Conservation (phyloP, 2,329 filamentous ascomycete species). For the Phaeosphaeria sp. region DNA sequence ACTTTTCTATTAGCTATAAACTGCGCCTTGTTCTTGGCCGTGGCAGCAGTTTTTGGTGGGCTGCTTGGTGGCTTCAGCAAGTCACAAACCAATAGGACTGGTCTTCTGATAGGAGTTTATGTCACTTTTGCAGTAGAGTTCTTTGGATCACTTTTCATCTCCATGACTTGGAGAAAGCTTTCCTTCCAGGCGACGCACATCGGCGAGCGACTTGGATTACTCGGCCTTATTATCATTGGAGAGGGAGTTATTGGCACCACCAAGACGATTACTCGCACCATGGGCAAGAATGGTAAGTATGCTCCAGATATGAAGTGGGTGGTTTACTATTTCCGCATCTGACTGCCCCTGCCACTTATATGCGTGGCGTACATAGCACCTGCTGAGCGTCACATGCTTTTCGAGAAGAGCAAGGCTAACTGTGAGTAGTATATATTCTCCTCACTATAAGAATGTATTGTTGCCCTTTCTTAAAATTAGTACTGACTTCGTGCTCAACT, state of each 20-base stretch:
- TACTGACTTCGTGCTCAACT: no score
- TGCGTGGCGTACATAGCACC: no score
- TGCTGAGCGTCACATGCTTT: no score
- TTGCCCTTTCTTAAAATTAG: no score
- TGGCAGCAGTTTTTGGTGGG: background rate
- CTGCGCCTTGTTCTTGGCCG: background rate
- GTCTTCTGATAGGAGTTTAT: conserved; percentile 37
- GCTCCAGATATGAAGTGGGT: no score
- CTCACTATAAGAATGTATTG: no score
- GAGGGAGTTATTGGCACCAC: conserved; percentile 65
- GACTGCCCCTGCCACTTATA: no score
- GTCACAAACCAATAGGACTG: background rate
- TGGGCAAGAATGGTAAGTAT: conserved; percentile 23
- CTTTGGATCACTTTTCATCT: conserved; percentile 57
- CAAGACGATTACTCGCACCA: conserved; percentile 51
- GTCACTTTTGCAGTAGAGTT: conserved; percentile 60
- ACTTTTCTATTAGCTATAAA: conserved; percentile 13
- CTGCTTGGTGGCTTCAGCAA: background rate
- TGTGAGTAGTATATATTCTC: no score
- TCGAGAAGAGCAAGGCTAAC: no score
- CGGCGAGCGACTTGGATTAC: conserved; percentile 63
- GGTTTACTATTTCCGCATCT: no score
- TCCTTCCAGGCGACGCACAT: conserved; percentile 65
- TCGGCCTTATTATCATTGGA: conserved; percentile 68
- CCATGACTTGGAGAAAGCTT: conserved; percentile 59